phyloP scores from a whole-genome alignment of 192 early-diverging fungal species.

The Coemansia sp. region DNA sequence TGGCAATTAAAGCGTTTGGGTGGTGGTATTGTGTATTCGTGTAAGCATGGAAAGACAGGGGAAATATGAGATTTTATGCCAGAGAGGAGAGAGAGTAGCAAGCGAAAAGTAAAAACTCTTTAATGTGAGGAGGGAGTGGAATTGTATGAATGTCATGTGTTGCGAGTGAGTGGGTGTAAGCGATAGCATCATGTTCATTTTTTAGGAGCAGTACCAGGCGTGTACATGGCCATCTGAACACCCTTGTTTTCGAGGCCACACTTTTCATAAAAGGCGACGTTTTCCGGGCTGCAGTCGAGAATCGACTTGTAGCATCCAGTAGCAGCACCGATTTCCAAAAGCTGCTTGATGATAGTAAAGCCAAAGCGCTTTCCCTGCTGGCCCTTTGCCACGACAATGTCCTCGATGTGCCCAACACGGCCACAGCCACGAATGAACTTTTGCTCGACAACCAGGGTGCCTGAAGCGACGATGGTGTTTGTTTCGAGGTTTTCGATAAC shows the following conservation, averaged over 20 bases:
- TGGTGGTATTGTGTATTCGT: no score
- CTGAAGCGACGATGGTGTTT: neutral
- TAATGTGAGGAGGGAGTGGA: no score
- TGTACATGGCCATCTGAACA: constrained; percentile 68
- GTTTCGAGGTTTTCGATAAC: neutral
- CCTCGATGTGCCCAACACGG: no score
- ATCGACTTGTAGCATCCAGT: constrained; percentile 93
- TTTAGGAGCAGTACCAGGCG: constrained; percentile 22
- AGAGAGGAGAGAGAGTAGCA: no score
- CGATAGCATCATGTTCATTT: constrained; percentile 4
- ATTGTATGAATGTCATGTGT: no score
- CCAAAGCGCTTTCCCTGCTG: constrained; percentile 73
- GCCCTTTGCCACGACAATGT: constrained; percentile 25
- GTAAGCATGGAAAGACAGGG: no score
- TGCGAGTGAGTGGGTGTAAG: no score
- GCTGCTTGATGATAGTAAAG: constrained; percentile 77
- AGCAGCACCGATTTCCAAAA: constrained; percentile 69
- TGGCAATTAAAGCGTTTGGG: no score
- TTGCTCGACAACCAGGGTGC: neutral
- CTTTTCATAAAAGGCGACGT: constrained; percentile 91
- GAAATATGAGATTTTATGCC: no score
- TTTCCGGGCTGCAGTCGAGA: constrained; percentile 68
- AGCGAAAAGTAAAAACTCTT: no score
- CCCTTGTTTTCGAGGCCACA: constrained; percentile 81
- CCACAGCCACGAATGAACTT: neutral